Conservation (phyloP, 2,329 filamentous ascomycete species). For the Myriosclerotinia scirpicola region DNA sequence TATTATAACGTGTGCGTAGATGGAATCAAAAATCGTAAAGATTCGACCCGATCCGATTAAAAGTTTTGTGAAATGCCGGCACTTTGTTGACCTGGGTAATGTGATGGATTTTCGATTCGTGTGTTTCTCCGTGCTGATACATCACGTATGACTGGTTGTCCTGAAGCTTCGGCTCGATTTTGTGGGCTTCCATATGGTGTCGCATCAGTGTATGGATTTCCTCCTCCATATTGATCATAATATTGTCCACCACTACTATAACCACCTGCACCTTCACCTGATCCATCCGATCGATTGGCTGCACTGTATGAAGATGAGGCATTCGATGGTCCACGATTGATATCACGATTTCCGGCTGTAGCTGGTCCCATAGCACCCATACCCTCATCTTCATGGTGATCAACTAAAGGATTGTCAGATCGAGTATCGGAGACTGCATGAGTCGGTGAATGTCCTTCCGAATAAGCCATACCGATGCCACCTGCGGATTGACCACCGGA, state of each 20-base stretch:
- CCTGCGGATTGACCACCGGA: slow-evolving; percentile 63
- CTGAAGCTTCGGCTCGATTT: slow-evolving; percentile 47
- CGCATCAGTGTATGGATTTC: slow-evolving; percentile 56
- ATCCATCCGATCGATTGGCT: slow-evolving; percentile 70
- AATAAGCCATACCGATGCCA: slow-evolving; percentile 64
- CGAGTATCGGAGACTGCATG: slow-evolving; percentile 64
- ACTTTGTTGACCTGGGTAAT: slow-evolving; percentile 81
- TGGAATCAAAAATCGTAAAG: slow-evolving; percentile 12
- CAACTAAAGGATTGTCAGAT: slow-evolving; percentile 65
- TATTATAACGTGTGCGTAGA: slow-evolving; percentile 19
- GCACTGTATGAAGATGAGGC: slow-evolving; percentile 95
- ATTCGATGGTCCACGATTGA: slow-evolving; percentile 88
- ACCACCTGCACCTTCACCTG: slow-evolving; percentile 49
- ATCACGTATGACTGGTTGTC: slow-evolving; percentile 85
- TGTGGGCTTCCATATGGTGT: slow-evolving; percentile 40
- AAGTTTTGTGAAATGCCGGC: slow-evolving; percentile 98
- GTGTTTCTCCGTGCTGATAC: slow-evolving; percentile 91
- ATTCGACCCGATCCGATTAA: slow-evolving; percentile 46
- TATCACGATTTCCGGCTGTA: slow-evolving; percentile 67
- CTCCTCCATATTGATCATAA: slow-evolving; percentile 55
- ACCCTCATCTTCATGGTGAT: slow-evolving; percentile 66
- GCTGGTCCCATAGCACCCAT: slow-evolving; percentile 78
- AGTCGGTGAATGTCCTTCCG: slow-evolving; percentile 71
- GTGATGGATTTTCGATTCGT: slow-evolving; percentile 85
- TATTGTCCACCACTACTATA: slow-evolving; percentile 50